Conservation (phyloP, 345 rosid genomes). For the Luvunga scandens region DNA sequence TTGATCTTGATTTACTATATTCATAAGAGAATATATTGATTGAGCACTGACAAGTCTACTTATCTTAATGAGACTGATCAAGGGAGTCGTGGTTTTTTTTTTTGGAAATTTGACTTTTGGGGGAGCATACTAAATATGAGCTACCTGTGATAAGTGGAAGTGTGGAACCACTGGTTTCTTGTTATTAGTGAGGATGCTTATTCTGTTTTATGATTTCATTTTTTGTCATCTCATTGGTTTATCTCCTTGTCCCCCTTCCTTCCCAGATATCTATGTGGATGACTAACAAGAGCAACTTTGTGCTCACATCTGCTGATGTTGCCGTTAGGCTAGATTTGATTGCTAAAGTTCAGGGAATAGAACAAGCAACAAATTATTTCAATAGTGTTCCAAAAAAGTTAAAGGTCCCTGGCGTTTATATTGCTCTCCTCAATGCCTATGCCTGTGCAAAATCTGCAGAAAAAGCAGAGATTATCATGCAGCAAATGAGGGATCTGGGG, state of each 20-base stretch:
- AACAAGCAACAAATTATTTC: slow-evolving; percentile 35
- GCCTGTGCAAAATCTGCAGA: too few species aligned
- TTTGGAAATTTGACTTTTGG: neutral
- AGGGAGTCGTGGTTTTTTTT: too few species aligned
- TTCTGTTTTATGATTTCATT: too few species aligned
- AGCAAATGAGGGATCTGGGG: too few species aligned
- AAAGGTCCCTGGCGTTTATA: neutral
- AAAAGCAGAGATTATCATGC: too few species aligned
- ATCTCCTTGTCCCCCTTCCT: neutral
- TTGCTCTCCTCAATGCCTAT: too few species aligned
- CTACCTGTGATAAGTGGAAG: neutral
- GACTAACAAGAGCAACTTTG: slow-evolving; percentile 22
- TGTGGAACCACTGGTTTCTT: neutral
- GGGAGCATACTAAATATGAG: neutral
- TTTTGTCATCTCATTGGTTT: neutral
- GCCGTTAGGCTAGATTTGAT: slow-evolving; percentile 44
- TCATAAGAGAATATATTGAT: neutral
- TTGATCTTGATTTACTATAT: too few species aligned
- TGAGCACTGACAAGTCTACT: neutral
- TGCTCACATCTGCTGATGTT: slow-evolving; percentile 7
- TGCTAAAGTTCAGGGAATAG: slow-evolving; percentile 32
- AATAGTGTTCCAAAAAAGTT: slow-evolving; percentile 19
- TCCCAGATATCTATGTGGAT: slow-evolving; percentile 46
- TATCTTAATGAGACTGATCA: too few species aligned
- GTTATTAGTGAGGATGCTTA: neutral